Base-by-base conservation (phyloP, 305 asterid genomes). In the Fraxinus sp. region DNA sequence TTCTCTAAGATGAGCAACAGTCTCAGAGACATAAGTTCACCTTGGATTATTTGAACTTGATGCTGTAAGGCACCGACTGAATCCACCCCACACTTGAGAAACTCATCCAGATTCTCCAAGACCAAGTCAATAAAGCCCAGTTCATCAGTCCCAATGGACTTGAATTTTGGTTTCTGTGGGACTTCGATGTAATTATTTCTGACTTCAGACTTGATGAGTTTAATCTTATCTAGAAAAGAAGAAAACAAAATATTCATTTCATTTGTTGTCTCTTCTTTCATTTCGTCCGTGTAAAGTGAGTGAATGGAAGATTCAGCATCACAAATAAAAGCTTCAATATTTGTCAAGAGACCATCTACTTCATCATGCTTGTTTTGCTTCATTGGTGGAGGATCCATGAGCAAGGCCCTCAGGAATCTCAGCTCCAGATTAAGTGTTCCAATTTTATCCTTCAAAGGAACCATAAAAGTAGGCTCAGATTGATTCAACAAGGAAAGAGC, bases 91-190 rank as follows among this genome's bases (percentile, higher is more conserved):
- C 1, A 7, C 11, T 76, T 24, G 39, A 83, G 78, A 62, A 72
- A 35, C 62, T 80, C 82, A 10, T 52, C 24, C 20, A 85, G 35
- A 74, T 80, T 46, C 13, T 74, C 28, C 5, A 59, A n/a, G 7
- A 83, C 62, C 28, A 59, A 49, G 20, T 83, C 78, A n/a, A 84
- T 4, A 36, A 44, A 80, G 11, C 86, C 84, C 20, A 68, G 28
- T 24, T 33, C 36, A 52, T 35, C 24, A 70, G 62, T 84, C 57
- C 37, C 36, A 55, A 83, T 78, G 9, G 77, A 76, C 16, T 9
- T 16, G 36, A 36, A 16, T 3, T 16, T 18, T 4, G 64, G n/a
- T 55, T 55, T 26, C 7, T 0, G 11, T 9, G 74, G 75, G 44
- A 70, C 52, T 5, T 49, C 35, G 13, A 52, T 24, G 66, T 32